phyloP scores from a whole-genome alignment of 2,329 filamentous ascomycete genomes.

The Calonectria hawksworthii region DNA sequence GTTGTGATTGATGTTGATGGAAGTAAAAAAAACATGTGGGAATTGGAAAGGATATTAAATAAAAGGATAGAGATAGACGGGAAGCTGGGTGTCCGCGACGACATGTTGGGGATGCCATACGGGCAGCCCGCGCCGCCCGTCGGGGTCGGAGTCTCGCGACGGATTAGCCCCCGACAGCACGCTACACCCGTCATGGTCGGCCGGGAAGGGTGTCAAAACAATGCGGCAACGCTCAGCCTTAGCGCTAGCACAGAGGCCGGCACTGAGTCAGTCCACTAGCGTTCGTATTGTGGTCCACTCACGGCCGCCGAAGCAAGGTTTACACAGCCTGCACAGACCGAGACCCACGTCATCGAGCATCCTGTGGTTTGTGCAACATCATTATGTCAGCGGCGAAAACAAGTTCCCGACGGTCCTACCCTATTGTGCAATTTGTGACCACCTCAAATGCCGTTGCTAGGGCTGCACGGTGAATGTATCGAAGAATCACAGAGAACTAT shows the following conservation, averaged over 20 bases:
- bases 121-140: background rate
- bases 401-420: background rate
- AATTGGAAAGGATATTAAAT: background rate
- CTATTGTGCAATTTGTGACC: background rate
- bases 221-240: background rate
- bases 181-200: background rate
- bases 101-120: slow-evolving; percentile 1
- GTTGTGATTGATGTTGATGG: background rate
- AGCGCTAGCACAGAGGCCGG: background rate
- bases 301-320: background rate
- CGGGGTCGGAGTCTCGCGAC: background rate
- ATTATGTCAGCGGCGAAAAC: slow-evolving; percentile 1
- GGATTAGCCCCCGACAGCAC: background rate
- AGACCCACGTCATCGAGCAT: background rate
- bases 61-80: background rate
- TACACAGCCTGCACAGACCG: background rate
- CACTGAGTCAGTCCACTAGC: background rate
- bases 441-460: background rate
- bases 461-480: background rate
- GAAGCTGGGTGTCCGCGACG: no score
- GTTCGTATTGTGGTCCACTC: background rate
- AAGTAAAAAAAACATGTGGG: background rate
- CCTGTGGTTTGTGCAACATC: background rate
- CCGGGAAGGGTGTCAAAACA: background rate
- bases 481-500: background rate